Evolutionary conservation across 169 alveolate genomes (phyloP), one percentile per base, ranked within the genome.

Genomic region (Theileria annulata): DNA sequence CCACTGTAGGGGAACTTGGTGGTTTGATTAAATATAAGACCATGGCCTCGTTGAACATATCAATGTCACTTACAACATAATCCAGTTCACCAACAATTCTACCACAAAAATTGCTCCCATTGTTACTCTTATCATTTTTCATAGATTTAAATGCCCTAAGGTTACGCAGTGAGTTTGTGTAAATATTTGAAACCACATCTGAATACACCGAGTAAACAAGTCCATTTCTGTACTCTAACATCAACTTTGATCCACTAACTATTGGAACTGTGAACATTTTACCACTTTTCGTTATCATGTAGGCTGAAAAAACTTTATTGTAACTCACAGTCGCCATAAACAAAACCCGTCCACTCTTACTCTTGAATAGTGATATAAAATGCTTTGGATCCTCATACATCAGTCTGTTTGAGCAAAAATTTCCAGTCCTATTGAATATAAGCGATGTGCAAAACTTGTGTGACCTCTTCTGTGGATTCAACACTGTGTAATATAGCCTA

Each of bases 311-410:
- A 56, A 78, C 79, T 37, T 31, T 23, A 15, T 59, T 31, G 48
- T 75, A 79, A 27, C 73, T 47, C 13, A 58, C 77, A 5, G 66
- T 33, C 17, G 77, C 88, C 19, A 82, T 71, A 27, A 67, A 75
- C 48, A 82, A 58, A 21, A 58, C 42, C n/a, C 33, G 30, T 25
- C 86, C 84, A 67, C 69, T 56, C 75, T 82, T 82, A 12, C 73
- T 75, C 31, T 64, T 75, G 70, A 63, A 37, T 3, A 82, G 59
- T 28, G 88, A 75, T 28, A 82, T 51, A 63, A 21, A 82, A 21
- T 58, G 75, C 10, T 12, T 56, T n/a, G 85, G 79, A 30, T 82
- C 88, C 21, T 77, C 64, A 33, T 69, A 75, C 27, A 82, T 54
- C 30, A 71, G 37, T 66, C 72, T 66, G 10, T 67, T 73, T 28